Base-by-base conservation (phyloP, 441 rosid species). In the Adansonia grandidieri region DNA sequence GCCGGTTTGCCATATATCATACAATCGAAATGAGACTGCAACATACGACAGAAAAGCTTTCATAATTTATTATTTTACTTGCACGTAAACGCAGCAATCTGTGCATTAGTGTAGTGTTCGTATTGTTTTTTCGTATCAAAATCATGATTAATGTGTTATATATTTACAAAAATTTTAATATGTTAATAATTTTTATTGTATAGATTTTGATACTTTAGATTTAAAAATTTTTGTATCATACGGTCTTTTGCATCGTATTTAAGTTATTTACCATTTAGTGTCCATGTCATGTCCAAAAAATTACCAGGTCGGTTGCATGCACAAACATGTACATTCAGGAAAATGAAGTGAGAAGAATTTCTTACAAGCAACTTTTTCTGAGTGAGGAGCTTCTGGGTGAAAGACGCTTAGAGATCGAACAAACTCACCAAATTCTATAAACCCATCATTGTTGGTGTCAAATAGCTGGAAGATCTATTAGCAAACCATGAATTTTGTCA, bases 361-460 rank as follows among this genome's bases (percentile, higher is more conserved):
- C 87, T 73, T 84, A 92, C 97, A 92, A 1, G 76, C 20, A 13
- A 87, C 82, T 80, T 93, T 93, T 45, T 87, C 89, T 60, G 81
- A 87, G 51, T 79, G 75, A 22, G 92, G 85, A 70, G 96, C 92
- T 76, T 85, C 73, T 14, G 93, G 95, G 76, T 92, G 98, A 86
- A 93, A 93, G 67, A 88, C 66, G 79, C 90, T 88, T n/a, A 93
- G 82, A 17, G 96, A 83, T 70, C 80, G 89, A 77, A 91, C 89
- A 74, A 91, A 91, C 84, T 93, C 98, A 48, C 82, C 89, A 67
- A 93, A 92, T 58, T 89, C 97, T 48, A 90, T 84, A 64, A 86
- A 86, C 53, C 92, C 97, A 75, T 92, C 87, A 3, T 83, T 74
- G 77, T 92, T 91, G 75, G 71, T 77, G 76, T 93, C 97, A 74